Base-by-base conservation (phyloP, 116 monocot genomes). In the Phalaenopsis hybrid region DNA sequence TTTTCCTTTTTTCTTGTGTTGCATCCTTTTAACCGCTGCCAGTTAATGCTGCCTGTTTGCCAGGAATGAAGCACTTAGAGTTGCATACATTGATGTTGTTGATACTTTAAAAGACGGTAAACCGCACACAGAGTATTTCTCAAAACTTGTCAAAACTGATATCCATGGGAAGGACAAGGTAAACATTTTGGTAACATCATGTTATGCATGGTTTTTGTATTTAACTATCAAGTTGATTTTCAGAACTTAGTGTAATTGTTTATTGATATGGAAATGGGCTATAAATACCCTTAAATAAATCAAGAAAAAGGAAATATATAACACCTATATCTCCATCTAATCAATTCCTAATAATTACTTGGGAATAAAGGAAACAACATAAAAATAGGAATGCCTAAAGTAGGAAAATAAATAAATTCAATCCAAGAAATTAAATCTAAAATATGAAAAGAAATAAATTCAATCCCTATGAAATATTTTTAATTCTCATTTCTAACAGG, bases 111-210 rank as follows among this genome's bases (percentile, higher is more conserved):
- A 85, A 77, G 87, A 92, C 82, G 93, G 96, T 44, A 88, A 85
- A 79, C 46, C 87, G 31, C 81, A 85, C 49, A 90, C 86, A 16
- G 93, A 96, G 65, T 93, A 89, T 84, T 93, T 92, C 33, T 96
- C 96, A 68, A 96, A 92, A 79, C 92, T 96, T 82, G 96, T 93
- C 45, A 96, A 96, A 86, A 88, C 93, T 76, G 92, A 96, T 59
- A 89, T 96, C 44, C 90, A 90, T 88, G 94, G 96, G 49, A 96
- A 96, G 82, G 96, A 96, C 65, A 85, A 90, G 96, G 96, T 96
- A 43, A 44, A 72, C 16, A 13, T 52, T 52, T 52, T 52, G 10
- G 11, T 52, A 52, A 52, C 12, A 52, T 52, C 52, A 52, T 11
- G 4, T 7, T 72, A 63, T 72, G 72, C 8, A 72, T 37, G 37